Evolutionary conservation across 75 land plant genomes (phyloP), one percentile per base, ranked within the genome.

Genomic region (Isoetes taiwanensis): DNA sequence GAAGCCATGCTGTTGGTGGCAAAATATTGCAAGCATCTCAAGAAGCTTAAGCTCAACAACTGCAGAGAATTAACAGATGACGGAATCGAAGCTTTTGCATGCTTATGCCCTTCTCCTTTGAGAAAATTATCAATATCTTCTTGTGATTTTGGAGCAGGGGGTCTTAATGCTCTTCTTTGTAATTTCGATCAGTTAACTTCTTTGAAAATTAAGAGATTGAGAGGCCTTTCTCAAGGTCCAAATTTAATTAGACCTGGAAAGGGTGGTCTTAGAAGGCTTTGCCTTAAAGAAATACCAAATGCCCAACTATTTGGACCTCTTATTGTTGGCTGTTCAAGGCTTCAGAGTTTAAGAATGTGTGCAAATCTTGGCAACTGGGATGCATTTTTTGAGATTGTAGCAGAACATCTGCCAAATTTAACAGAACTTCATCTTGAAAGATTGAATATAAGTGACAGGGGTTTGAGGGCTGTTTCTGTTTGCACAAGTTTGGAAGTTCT

Each of bases 321-420:
- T 6, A 46, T 46, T n/a, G 16, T 46, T 23, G 50, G 50, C 50
- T 46, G 21, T 23, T 4, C 50, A 8, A 46, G 25, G 6, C 50
- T 46, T n/a, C 50, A 46, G 50, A 23, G 16, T 4, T 23, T 46
- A 19, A 19, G 50, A 23, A 19, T 46, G 21, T 46, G 12, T 23
- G 25, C 16, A 23, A 46, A 46, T 23, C n/a, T 46, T 6, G 50
- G 50, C 16, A 19, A 46, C 50, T 46, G 50, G 50, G 50, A 46
- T 23, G 25, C 16, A 23, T 23, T 46, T 4, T 23, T 46, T 8
- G 50, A 46, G 50, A 8, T 23, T 8, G 25, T 46, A 19, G 25
- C 50, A 6, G 50, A 6, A 4, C 50, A 46, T 23, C 50, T 46
- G 21, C n/a, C n/a, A 8, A 5, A 19, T 23, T 23, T 46, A 19